A percentile compares a stretch with the other conserved stretches of the same genome.
phyloP scores from a whole-genome alignment of 139 green algal genomes.

The Nannochloris sp. region DNA sequence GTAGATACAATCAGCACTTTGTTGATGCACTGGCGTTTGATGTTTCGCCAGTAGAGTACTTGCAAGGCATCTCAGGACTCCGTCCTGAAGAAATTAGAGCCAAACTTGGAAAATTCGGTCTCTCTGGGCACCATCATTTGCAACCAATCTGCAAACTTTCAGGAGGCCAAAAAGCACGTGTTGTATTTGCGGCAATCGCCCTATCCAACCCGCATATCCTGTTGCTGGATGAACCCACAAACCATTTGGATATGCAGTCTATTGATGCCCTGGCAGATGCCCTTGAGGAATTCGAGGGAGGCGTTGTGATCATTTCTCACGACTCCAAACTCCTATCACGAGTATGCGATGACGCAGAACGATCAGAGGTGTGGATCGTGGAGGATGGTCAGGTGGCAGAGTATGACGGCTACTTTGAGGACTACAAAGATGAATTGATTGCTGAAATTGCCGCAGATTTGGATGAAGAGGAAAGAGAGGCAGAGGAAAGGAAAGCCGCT shows the following conservation, averaged over 20 bases:
- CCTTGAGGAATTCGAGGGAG: slow-evolving; percentile 85
- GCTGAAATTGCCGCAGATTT: slow-evolving; percentile 88
- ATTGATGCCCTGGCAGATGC: slow-evolving; percentile 94
- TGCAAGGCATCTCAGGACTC: slow-evolving; percentile 54
- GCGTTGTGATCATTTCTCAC: slow-evolving; percentile 95
- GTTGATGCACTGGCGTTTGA: slow-evolving; percentile 93
- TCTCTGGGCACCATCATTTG: slow-evolving; percentile 91
- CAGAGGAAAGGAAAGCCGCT: not conserved
- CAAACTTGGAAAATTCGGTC: slow-evolving; percentile 79
- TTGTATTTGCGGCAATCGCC: slow-evolving; percentile 93
- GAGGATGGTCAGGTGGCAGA: slow-evolving; percentile 82
- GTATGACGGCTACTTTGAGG: slow-evolving; percentile 71
- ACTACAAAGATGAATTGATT: slow-evolving; percentile 88
- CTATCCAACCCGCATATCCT: slow-evolving; percentile 89
- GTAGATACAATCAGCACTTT: slow-evolving; percentile 96
- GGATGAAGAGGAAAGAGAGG: slow-evolving; percentile 65
- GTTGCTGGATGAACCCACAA: slow-evolving; percentile 88
- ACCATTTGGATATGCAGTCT: slow-evolving; percentile 97
- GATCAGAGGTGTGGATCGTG: slow-evolving; percentile 84
- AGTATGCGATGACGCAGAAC: slow-evolving; percentile 90
- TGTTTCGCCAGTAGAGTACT: slow-evolving; percentile 90
- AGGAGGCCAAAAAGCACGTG: slow-evolving; percentile 91
- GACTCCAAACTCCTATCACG: slow-evolving; percentile 85
- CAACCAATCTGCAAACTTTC: slow-evolving; percentile 94
- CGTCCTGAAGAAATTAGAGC: slow-evolving; percentile 87